Percentiles rank a stretch among this genome's conserved stretches.
These are phyloP conservation scores for Prillingera fragicola DNA, from an alignment of 1,284 basidiomycete genomes.

Conservation along the genomic window DNA sequence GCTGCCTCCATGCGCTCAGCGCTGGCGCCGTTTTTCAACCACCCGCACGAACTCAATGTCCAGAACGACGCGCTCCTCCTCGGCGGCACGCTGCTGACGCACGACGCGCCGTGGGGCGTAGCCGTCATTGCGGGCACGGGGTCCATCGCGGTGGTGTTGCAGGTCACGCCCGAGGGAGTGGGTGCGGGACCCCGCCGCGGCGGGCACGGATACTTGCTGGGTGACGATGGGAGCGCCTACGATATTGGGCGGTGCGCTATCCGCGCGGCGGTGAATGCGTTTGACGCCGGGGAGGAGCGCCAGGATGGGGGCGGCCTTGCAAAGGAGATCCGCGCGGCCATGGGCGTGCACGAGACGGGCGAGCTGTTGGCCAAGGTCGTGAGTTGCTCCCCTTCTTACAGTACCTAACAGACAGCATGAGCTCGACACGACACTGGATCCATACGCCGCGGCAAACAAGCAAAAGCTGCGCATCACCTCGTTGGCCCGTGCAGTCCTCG, in stretches of 20 bases:
- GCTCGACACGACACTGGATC: constrained; percentile 21
- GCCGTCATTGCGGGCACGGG: constrained; percentile 40
- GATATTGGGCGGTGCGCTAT: constrained; percentile 32
- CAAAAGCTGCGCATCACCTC: constrained; percentile 30
- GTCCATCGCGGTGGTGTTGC: constrained; percentile 27
- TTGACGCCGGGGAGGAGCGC: constrained; percentile 23
- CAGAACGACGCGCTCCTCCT: constrained; percentile 38
- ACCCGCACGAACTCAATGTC: constrained; percentile 13
- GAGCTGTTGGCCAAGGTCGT: constrained; percentile 32
- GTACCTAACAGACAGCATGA: constrained; percentile 22
- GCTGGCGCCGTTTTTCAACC: constrained; percentile 26
- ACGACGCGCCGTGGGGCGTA: constrained; percentile 32
- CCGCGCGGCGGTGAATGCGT: constrained; percentile 25
- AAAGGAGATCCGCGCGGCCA: constrained; percentile 21
- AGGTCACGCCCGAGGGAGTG: constrained; percentile 20
- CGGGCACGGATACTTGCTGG: constrained; percentile 35
- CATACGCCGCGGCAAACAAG: constrained; percentile 26
- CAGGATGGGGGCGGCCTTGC: constrained; percentile 22
- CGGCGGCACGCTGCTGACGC: constrained; percentile 28
- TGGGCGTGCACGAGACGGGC: constrained; percentile 22
- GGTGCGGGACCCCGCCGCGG: constrained; percentile 26
- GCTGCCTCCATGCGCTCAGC: constrained; percentile 21
- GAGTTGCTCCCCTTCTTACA: constrained; percentile 4
- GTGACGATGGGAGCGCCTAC: constrained; percentile 37
- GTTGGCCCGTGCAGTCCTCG: constrained; percentile 21